Evolutionary conservation across 2,329 filamentous ascomycete species (phyloP).

Genomic region (Neonectria neomacrospora): DNA sequence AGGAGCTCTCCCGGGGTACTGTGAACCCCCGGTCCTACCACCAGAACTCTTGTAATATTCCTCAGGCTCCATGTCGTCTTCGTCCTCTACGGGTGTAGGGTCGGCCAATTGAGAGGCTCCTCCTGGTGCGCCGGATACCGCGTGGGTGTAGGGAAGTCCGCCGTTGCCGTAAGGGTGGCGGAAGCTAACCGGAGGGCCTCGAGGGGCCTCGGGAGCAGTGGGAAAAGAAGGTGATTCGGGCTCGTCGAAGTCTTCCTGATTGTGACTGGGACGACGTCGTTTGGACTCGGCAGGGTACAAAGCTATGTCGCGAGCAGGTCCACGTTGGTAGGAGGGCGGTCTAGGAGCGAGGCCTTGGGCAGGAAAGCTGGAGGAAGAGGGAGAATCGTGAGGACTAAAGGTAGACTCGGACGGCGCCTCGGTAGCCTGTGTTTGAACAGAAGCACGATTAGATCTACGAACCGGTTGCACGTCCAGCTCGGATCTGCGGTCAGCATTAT

Average conservation of each 20-base stretch:
- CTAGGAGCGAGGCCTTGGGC: conserved; percentile 66
- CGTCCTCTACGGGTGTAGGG: conserved; percentile 18
- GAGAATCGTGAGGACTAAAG: conserved; percentile 67
- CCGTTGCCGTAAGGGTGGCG: conserved; percentile 56
- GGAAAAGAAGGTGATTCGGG: conserved; percentile 55
- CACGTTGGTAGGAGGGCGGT: conserved; percentile 67
- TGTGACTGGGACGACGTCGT: conserved; percentile 52
- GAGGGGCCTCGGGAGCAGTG: conserved; percentile 70
- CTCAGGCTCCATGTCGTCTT: conserved; percentile 43
- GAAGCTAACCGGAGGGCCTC: conserved; percentile 68
- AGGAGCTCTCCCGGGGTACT: conserved; percentile 33
- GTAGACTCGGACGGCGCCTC: conserved; percentile 68
- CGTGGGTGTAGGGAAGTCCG: conserved; percentile 40
- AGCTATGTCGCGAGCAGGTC: conserved; percentile 53
- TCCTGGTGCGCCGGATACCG: conserved; percentile 26
- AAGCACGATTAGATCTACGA: conserved; percentile 62
- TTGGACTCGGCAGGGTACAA: conserved; percentile 54
- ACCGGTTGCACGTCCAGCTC: conserved; percentile 53
- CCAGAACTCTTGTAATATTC: conserved; percentile 41
- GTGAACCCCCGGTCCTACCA: conserved; percentile 33
- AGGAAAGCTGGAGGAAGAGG: conserved; percentile 62
- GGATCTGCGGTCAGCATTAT: conserved; percentile 48
- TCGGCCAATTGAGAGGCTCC: conserved; percentile 24
- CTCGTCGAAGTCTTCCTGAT: conserved; percentile 54
- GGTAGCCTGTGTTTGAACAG: conserved; percentile 65